Percentiles rank a stretch among this genome's conserved stretches.
Conservation (phyloP, 495 filamentous ascomycete genomes). For the Parachaetomium inaequale region DNA sequence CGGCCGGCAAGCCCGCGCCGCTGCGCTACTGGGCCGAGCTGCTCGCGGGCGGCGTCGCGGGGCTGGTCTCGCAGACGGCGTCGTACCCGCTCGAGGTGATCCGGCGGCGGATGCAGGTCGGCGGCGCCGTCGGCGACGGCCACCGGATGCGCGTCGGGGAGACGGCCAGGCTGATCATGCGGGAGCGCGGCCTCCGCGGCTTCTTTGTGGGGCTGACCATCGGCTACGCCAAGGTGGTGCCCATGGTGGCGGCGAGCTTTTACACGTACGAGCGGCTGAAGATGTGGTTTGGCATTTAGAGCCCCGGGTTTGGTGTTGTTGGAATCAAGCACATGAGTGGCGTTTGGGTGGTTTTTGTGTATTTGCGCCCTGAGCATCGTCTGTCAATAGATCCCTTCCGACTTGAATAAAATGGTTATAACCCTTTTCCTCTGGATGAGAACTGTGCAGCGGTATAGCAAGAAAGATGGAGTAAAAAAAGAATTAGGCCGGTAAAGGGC, state of each 20-base stretch:
- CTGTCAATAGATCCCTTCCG: not conserved
- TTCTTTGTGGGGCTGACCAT: conserved; percentile 94
- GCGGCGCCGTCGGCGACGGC: conserved; percentile 88
- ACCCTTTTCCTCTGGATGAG: too few species aligned
- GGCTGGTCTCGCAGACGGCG: conserved; percentile 81
- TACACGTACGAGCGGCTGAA: conserved; percentile 79
- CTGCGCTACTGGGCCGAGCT: conserved; percentile 80
- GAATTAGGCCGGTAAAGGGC: too few species aligned
- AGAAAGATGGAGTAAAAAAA: too few species aligned
- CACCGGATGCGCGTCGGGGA: conserved; percentile 72
- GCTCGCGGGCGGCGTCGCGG: conserved; percentile 75
- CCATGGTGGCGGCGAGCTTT: conserved; percentile 79
- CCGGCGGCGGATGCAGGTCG: conserved; percentile 90
- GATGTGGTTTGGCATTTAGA: conserved; percentile 66
- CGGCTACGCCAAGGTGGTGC: conserved; percentile 90
- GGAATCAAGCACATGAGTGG: conserved; percentile 18
- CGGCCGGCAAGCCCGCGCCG: conserved; percentile 57
- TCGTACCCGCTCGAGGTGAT: conserved; percentile 94
- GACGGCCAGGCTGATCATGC: conserved; percentile 67
- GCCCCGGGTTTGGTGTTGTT: conserved; percentile 15
- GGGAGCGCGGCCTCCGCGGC: conserved; percentile 71
- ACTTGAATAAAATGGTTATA: not conserved
- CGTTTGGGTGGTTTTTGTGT: conserved; percentile 15
- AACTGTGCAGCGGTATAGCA: too few species aligned
- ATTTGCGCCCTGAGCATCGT: not conserved